phyloP scores from a whole-genome alignment of 2,329 filamentous ascomycete genomes.

The Colletotrichum euphorbiae region DNA sequence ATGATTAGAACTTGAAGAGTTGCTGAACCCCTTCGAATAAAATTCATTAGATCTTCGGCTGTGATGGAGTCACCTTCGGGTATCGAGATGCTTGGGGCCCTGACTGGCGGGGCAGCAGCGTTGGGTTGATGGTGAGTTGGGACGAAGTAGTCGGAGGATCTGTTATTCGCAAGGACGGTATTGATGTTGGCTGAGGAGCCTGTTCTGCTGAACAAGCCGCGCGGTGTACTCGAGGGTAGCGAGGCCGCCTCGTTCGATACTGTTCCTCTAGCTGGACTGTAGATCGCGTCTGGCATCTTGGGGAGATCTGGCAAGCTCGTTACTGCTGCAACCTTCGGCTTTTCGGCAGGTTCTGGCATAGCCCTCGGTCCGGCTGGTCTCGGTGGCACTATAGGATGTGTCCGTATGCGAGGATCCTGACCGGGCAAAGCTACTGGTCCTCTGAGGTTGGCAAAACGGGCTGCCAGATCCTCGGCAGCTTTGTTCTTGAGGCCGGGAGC shows the following conservation, averaged over 20 bases:
- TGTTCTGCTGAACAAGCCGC: constrained; percentile 71
- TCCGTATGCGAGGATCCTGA: constrained; percentile 66
- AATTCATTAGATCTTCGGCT: constrained; percentile 76
- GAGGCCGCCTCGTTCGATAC: constrained; percentile 73
- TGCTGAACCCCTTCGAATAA: constrained; percentile 64
- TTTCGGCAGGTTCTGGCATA: constrained; percentile 58
- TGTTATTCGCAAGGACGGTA: constrained; percentile 43
- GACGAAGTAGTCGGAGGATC: constrained; percentile 49
- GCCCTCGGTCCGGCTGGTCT: constrained; percentile 61
- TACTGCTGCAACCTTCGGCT: constrained; percentile 61
- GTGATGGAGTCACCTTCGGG: constrained; percentile 70
- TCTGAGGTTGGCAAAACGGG: constrained; percentile 69
- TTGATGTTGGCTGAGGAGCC: constrained; percentile 42
- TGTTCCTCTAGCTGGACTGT: constrained; percentile 81
- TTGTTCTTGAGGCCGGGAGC: constrained; percentile 46
- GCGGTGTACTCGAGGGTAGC: constrained; percentile 72
- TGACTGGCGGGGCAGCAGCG: constrained; percentile 48
- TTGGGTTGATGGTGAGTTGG: constrained; percentile 45
- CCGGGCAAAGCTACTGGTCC: constrained; percentile 53
- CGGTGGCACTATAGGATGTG: constrained; percentile 56
- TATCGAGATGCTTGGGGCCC: constrained; percentile 48
- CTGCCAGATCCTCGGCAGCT: constrained; percentile 61
- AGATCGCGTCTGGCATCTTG: constrained; percentile 79
- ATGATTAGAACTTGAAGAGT: constrained; percentile 79
- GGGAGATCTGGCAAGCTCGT: constrained; percentile 70